Evolutionary conservation across 257 asterid species (phyloP).

Genomic region (Solanum lycopersicoides): DNA sequence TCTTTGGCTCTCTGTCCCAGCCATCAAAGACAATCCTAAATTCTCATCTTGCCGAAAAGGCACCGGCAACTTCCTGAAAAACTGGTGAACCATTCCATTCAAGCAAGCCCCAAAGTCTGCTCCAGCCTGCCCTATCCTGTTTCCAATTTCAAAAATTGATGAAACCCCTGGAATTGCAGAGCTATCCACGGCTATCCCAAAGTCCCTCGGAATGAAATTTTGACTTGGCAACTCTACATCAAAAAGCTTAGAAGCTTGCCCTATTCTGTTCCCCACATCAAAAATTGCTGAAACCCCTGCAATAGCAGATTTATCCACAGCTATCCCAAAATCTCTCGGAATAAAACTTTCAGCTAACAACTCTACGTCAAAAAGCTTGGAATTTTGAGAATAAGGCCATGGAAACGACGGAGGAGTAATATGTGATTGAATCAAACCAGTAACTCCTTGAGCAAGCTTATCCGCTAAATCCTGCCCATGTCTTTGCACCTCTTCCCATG

Average conservation of each 20-base stretch:
- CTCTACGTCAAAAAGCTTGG: conserved; percentile 66
- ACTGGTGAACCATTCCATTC: conserved; percentile 74
- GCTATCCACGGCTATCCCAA: conserved; percentile 52
- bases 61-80: conserved; percentile 55
- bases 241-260: conserved; percentile 34
- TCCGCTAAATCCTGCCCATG: conserved; percentile 92
- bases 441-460: conserved; percentile 73
- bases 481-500: conserved; percentile 99
- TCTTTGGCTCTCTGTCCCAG: conserved; percentile 27
- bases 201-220: conserved; percentile 48
- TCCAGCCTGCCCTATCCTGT: conserved; percentile 84
- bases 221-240: conserved; percentile 65
- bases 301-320: conserved; percentile 45
- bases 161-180: conserved; percentile 59
- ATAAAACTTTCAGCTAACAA: conserved; percentile 52
- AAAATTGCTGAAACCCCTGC: conserved; percentile 80
- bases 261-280: conserved; percentile 11
- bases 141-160: conserved; percentile 82
- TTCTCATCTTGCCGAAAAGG: conserved; percentile 69
- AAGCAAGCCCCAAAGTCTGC: conserved; percentile 69
- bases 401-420: conserved; percentile 63
- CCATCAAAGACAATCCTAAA: conserved; percentile 24
- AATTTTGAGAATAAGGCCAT: conserved; percentile 69
- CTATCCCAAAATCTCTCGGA: conserved; percentile 48
- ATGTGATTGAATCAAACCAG: conserved; percentile 78